Base-by-base conservation (phyloP, 495 filamentous ascomycete genomes). In the Thozetella sp. region DNA sequence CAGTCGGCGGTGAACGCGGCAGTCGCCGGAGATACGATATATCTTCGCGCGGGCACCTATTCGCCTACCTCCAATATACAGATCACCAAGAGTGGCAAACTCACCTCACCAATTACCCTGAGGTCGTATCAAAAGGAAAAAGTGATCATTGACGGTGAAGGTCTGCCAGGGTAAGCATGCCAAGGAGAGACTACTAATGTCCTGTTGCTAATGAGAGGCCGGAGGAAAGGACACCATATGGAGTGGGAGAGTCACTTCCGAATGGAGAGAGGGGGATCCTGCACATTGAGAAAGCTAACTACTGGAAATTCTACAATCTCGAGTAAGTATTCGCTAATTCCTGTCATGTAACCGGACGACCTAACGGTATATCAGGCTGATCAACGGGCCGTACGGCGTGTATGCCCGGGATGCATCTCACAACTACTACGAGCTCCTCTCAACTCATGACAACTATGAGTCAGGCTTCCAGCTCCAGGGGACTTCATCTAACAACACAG, bases 371-470 rank as follows among this genome's bases (percentile, higher is more conserved):
- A 23, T 4, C 19, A 61, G 58, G 43, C 22, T 66, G n/a, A 66
- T 63, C 46, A 55, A 71, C 25, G 68, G 68, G 17, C 67, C 68
- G 10, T 71, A 71, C 40, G 68, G 68, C 11, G 43, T 71, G 23
- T 69, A 71, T 37, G 46, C 51, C 25, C 52, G 54, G 1, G 64
- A 64, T 37, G 48, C 50, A 20, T 64, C 60, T 22, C 60, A 69
- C 57, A 69, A 67, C 50, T 59, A 63, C 55, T 71, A 60, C 25
- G 67, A 71, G 59, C 51, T 58, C 20, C 46, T 71, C 27, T 63
- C 63, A 20, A 71, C 68, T 6, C 63, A 64, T 25, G 68, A 71
- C 30, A 71, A 71, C 54, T 71, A 71, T 40, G 68, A 71, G 56
- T 62, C 68, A 2, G 68, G 68, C 11, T 71, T 71, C 59, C 68